Evolutionary conservation across 1,284 basidiomycete genomes (phyloP).

Genomic region (Ceratorhiza oryzae-sativae): DNA sequence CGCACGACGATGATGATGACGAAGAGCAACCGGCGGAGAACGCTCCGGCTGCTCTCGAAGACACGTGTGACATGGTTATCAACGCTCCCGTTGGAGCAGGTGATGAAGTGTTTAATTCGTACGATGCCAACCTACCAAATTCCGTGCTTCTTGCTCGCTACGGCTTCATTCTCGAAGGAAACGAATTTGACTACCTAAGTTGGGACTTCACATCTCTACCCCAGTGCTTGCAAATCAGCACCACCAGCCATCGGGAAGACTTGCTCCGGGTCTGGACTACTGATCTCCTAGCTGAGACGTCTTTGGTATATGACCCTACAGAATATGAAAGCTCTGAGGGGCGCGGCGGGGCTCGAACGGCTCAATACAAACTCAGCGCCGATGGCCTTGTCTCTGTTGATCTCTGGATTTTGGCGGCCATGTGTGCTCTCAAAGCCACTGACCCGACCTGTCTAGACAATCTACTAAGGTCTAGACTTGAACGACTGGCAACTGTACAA

Average conservation of each 20-base stretch:
- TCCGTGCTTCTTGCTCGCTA: constrained; percentile 74
- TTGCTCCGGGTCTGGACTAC: constrained; percentile 18
- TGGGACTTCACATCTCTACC: constrained; percentile 57
- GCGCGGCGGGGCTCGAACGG: neutral
- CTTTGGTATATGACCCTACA: constrained; percentile 16
- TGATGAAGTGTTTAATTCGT: constrained; percentile 84
- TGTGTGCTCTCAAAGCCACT: constrained; percentile 10
- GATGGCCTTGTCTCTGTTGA: constrained; percentile 32
- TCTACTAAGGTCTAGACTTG: constrained; percentile 3
- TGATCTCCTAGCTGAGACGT: constrained; percentile 10
- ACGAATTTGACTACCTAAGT: constrained; percentile 63
- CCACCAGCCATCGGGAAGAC: neutral
- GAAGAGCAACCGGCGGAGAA: constrained; percentile 43
- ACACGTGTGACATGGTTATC: constrained; percentile 58
- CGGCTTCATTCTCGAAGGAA: constrained; percentile 73
- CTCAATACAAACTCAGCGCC: constrained; percentile 25
- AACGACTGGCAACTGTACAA: constrained; percentile 1
- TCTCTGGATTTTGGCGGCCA: constrained; percentile 30
- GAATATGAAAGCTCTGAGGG: neutral
- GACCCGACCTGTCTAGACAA: neutral
- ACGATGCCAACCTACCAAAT: constrained; percentile 75
- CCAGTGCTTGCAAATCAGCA: constrained; percentile 4
- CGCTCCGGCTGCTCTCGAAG: constrained; percentile 32
- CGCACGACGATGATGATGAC: constrained; percentile 64
- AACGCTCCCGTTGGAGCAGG: constrained; percentile 60